Base-by-base conservation (phyloP, 2,329 filamentous ascomycete genomes). In the Neospermospora avenae region DNA sequence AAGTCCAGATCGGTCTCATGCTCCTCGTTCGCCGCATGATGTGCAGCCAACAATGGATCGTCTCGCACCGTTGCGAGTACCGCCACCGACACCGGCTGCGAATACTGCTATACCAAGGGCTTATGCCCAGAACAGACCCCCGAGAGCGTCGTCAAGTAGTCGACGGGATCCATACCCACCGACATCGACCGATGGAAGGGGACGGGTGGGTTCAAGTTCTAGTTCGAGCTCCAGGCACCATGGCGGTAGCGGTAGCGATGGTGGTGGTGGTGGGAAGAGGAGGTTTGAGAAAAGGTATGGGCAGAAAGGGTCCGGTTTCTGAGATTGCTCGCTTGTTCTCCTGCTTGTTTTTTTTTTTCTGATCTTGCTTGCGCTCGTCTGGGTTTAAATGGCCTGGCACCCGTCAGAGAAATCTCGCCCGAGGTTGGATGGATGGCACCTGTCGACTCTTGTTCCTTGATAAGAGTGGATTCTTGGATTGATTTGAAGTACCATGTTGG, bases 111-210 rank as follows among this genome's bases (percentile, higher is more conserved):
- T 52, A 24, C 52, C 42, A 14, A 37, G 24, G 16, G 20, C 4
- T 25, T 55, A 55, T 42, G 42, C 52, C 7, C 52, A 55, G 13
- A 37, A 37, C 16, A 55, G 37, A 20, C 52, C 42, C 44, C 8
- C 52, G 2, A 55, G 52, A 20, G 25, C 35, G 5, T 37, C 34
- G 52, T 42, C 52, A 6, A 39, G 14, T 8, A 25, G 35, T 31
- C 42, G 52, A 55, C 34, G 52, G 37, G 44, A 44, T 25, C 52
- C 52, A 16, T 55, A 55, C 22, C 52, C n/a, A n/a, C n/a, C n/a
- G n/a, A n/a, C 52, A 3, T 14, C 52, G 3, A 18, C 37, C 14
- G 52, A 55, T 20, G 31, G 37, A 6, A 39, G 52, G 18, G 34
- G 48, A 14, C 16, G 48, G 18, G 31, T 39, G 35, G n/a, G n/a